Evolutionary conservation across 116 monocot genomes (phyloP).

Genomic region (Iris pallida): DNA sequence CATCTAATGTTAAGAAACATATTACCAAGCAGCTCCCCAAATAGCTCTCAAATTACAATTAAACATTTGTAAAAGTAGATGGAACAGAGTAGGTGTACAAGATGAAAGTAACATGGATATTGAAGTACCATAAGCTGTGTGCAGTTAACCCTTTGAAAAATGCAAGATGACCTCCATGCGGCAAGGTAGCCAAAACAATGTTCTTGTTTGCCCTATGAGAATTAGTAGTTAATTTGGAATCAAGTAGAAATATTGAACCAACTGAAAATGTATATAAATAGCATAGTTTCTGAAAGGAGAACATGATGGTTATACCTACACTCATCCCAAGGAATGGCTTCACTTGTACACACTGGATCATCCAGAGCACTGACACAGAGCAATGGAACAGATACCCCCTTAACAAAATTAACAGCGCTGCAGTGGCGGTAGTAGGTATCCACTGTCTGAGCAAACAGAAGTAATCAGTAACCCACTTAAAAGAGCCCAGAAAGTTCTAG

Average conservation of each 20-base stretch:
- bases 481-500: neutral
- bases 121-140: constrained; percentile 59
- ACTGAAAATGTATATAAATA: neutral
- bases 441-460: constrained; percentile 58
- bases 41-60: too few relatives aligned
- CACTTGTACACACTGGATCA: constrained; percentile 92
- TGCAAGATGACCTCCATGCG: constrained; percentile 89
- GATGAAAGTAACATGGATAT: neutral
- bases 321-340: constrained; percentile 99
- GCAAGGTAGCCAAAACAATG: constrained; percentile 73
- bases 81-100: too few relatives aligned
- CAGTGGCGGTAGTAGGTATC: constrained; percentile 85
- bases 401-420: constrained; percentile 68
- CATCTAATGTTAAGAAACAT: too few relatives aligned
- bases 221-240: neutral
- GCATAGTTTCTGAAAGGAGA: neutral
- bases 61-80: too few relatives aligned
- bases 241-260: neutral
- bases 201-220: constrained; percentile 69
- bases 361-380: constrained; percentile 89
- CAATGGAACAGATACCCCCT: constrained; percentile 64
- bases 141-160: constrained; percentile 80
- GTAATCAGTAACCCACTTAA: neutral
- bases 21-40: too few relatives aligned
- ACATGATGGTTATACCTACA: constrained; percentile 53